These are phyloP conservation scores for Mariannaea elegans DNA, from an alignment of 2,329 filamentous ascomycete genomes.

Conservation along the genomic window DNA sequence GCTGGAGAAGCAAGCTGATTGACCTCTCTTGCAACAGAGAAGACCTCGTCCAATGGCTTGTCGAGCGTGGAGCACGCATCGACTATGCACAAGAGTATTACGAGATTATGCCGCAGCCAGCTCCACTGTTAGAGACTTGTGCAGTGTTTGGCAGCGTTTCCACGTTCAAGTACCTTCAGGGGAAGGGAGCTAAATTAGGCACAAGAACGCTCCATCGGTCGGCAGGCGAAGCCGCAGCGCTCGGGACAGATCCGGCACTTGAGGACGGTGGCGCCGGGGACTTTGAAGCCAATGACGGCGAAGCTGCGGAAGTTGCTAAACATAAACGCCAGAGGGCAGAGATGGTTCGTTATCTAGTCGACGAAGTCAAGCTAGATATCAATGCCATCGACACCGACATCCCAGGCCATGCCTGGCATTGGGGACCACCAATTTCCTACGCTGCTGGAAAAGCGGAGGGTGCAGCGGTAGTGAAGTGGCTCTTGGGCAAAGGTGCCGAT, in stretches of 20 bases:
- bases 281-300: background rate
- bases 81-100: conserved; percentile 9
- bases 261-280: background rate
- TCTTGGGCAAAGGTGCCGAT: conserved; percentile 1
- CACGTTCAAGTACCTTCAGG: conserved; percentile 1
- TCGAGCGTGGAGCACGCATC: conserved; percentile 15
- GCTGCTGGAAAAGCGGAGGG: background rate
- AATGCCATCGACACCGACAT: conserved; percentile 1
- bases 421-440: conserved; percentile 5
- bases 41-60: conserved; percentile 17
- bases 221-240: background rate
- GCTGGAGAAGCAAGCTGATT: conserved; percentile 4
- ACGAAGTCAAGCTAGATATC: conserved; percentile 3
- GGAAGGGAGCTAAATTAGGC: background rate
- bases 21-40: conserved; percentile 11
- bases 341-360: conserved; percentile 18
- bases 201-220: conserved; percentile 1
- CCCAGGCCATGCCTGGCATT: background rate
- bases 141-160: conserved; percentile 4
- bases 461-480: conserved; percentile 1
- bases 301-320: background rate
- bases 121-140: conserved; percentile 7
- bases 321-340: background rate
- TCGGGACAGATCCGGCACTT: background rate
- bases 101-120: conserved; percentile 1